Evolutionary conservation across 1,284 basidiomycete genomes (phyloP).

Genomic region (Trametes hirsuta): DNA sequence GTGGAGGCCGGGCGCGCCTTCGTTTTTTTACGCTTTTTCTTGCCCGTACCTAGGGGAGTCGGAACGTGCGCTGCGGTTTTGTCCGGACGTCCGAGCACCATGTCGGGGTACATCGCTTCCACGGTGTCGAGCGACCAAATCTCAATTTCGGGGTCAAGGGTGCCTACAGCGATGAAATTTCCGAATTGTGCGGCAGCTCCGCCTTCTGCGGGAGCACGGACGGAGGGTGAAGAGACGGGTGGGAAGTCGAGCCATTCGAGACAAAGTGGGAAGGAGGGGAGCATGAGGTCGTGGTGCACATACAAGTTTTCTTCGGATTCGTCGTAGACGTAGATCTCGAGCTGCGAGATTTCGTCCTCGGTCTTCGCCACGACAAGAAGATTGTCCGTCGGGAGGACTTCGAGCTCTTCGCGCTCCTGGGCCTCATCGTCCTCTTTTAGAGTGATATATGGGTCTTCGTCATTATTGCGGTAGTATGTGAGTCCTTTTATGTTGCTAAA

Average conservation of each 20-base stretch:
- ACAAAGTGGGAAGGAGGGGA: constrained; percentile 97
- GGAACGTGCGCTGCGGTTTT: constrained; percentile 83
- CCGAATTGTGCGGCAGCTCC: constrained; percentile 57
- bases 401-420: constrained; percentile 88
- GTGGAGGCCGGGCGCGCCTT: constrained; percentile 72
- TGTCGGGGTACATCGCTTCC: constrained; percentile 93
- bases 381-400: constrained; percentile 91
- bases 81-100: constrained; percentile 89
- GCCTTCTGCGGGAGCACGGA: constrained; percentile 40
- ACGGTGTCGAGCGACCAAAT: constrained; percentile 97
- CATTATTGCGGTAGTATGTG: constrained; percentile 88
- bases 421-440: constrained; percentile 89
- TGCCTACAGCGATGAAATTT: constrained; percentile 95
- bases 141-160: constrained; percentile 97
- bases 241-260: constrained; percentile 99
- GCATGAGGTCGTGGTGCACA: constrained; percentile 97
- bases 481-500: constrained; percentile 98
- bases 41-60: constrained; percentile 80
- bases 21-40: constrained; percentile 93
- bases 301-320: constrained; percentile 93
- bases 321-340: constrained; percentile 96
- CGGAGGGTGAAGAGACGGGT: constrained; percentile 55
- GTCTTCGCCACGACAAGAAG: constrained; percentile 94
- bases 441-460: constrained; percentile 97
- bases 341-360: constrained; percentile 94